phyloP scores from a whole-genome alignment of 345 rosid genomes.

The Euphorbia peplus region DNA sequence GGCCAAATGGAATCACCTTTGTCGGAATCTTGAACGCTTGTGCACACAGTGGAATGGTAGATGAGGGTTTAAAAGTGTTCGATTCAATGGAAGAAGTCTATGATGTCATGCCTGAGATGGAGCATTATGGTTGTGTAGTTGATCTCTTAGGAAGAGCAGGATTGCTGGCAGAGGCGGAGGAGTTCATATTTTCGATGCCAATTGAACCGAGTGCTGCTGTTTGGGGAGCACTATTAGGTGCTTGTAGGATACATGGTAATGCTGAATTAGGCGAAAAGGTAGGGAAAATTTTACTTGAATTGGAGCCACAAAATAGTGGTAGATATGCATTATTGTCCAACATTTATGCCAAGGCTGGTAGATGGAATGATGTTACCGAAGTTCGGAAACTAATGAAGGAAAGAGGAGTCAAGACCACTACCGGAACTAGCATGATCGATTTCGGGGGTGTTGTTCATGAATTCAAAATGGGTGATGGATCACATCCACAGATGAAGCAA shows the following conservation, averaged over 20 bases:
- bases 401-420: conserved; percentile 39
- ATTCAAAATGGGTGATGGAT: conserved; percentile 41
- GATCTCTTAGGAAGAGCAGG: conserved; percentile 45
- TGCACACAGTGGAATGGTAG: conserved; percentile 40
- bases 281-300: conserved; percentile 35
- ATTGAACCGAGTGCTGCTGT: conserved; percentile 40
- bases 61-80: conserved; percentile 28
- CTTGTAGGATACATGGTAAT: conserved; percentile 40
- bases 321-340: conserved; percentile 42
- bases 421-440: conserved; percentile 37
- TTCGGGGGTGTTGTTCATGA: conserved; percentile 34
- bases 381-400: conserved; percentile 44
- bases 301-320: conserved; percentile 45
- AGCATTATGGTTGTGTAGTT: conserved; percentile 47
- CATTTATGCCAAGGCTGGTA: conserved; percentile 43
- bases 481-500: conserved; percentile 33
- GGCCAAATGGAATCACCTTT: conserved; percentile 39
- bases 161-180: conserved; percentile 35
- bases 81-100: conserved; percentile 28
- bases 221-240: conserved; percentile 44
- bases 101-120: conserved; percentile 35
- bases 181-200: conserved; percentile 35
- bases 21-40: conserved; percentile 39
- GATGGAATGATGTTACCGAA: conserved; percentile 38
- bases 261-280: conserved; percentile 37